These are phyloP conservation scores for Coriaria nepalensis DNA, from an alignment of 306 rosid genomes.

Conservation along the genomic window DNA sequence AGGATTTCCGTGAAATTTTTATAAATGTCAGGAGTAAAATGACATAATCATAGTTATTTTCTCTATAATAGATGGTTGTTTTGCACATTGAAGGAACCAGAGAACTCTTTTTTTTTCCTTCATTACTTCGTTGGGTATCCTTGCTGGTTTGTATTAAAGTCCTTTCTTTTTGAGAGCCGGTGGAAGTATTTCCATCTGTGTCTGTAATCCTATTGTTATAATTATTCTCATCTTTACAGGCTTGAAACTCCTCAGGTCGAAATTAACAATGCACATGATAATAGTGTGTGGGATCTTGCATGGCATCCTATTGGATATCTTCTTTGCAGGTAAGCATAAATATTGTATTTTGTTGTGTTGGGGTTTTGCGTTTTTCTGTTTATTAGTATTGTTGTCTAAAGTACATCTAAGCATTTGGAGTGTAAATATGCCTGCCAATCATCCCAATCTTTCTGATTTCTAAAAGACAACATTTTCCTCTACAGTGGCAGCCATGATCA, in stretches of 20 bases:
- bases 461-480: slow-evolving; percentile 3
- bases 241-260: slow-evolving; percentile 94
- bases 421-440: too few relatives aligned
- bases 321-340: slow-evolving; percentile 72
- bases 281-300: slow-evolving; percentile 95
- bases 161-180: too few relatives aligned
- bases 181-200: too few relatives aligned
- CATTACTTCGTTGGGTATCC: too few relatives aligned
- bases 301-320: slow-evolving; percentile 99
- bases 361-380: slow-evolving; percentile 6
- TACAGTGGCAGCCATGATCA: slow-evolving; percentile 99
- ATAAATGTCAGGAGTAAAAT: too few relatives aligned
- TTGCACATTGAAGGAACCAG: too few relatives aligned
- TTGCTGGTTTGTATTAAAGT: too few relatives aligned
- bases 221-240: slow-evolving; percentile 34
- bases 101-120: too few relatives aligned
- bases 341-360: slow-evolving; percentile 8
- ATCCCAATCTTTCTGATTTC: background rate
- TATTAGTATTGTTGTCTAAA: background rate
- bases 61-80: too few relatives aligned
- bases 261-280: slow-evolving; percentile 77
- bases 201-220: slow-evolving; percentile 13
- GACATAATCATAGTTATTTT: too few relatives aligned
- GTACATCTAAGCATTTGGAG: too few relatives aligned
- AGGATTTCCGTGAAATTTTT: too few relatives aligned